Conservation (phyloP, 140 eudicot species). For the Oenanthe javanica region DNA sequence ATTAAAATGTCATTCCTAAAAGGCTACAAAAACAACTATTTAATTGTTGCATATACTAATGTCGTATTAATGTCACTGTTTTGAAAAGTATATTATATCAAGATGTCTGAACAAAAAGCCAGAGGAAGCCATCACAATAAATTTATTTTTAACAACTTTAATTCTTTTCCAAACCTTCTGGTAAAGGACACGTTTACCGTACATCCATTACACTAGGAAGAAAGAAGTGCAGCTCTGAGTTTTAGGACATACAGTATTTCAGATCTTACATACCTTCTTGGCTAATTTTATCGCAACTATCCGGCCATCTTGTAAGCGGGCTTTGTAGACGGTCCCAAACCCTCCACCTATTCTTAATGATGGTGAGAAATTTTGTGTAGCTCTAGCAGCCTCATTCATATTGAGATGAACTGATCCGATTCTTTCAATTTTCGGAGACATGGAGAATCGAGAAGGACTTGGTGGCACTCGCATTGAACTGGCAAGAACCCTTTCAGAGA, state of each 20-base stretch:
- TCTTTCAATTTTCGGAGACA: slow-evolving; percentile 70
- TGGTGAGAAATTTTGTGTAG: slow-evolving; percentile 71
- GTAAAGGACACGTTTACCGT: not conserved
- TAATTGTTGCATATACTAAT: not conserved
- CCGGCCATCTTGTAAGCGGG: slow-evolving; percentile 64
- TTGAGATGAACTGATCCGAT: slow-evolving; percentile 77
- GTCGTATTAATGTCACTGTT: not conserved
- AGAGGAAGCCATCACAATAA: not conserved
- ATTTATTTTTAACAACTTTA: not conserved
- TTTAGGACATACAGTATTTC: not conserved
- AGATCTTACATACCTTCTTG: slow-evolving; percentile 49
- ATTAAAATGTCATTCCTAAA: not conserved
- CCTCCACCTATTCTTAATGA: slow-evolving; percentile 78
- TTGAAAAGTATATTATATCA: not conserved
- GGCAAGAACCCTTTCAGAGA: slow-evolving; percentile 48
- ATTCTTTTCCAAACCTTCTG: not conserved
- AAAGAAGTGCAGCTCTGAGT: not conserved
- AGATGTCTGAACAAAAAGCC: not conserved
- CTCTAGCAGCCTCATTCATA: slow-evolving; percentile 62
- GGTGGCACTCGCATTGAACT: slow-evolving; percentile 79
- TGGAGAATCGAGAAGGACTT: slow-evolving; percentile 81
- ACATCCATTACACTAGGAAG: not conserved
- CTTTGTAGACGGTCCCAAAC: slow-evolving; percentile 83
- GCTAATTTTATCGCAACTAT: slow-evolving; percentile 85
- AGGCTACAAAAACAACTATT: not conserved